Conservation (phyloP, 306 rosid genomes). For the Morella rubra region DNA sequence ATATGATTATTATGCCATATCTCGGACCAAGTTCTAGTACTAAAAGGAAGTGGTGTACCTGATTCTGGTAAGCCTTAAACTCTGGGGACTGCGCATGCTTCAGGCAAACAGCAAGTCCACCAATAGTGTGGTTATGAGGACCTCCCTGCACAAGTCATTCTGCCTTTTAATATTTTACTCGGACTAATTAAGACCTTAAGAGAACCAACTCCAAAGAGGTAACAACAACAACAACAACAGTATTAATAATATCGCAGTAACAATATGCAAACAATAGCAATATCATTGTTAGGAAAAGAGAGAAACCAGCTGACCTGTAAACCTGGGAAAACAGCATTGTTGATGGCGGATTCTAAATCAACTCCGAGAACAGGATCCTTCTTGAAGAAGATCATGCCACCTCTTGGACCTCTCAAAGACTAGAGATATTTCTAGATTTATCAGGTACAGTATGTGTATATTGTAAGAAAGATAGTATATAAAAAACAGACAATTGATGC, state of each 20-base stretch:
- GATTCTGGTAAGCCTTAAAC: conserved; percentile 76
- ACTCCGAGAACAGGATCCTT: conserved; percentile 77
- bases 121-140: conserved; percentile 97
- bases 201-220: conserved; percentile 22
- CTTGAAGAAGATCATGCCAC: conserved; percentile 97
- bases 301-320: conserved; percentile 61
- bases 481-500: conserved; percentile 9
- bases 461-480: conserved; percentile 7
- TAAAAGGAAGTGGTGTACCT: conserved; percentile 45
- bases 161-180: neutral
- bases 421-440: conserved; percentile 30
- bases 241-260: neutral
- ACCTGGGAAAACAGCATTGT: conserved; percentile 94
- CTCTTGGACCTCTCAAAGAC: conserved; percentile 96
- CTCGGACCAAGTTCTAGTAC: conserved; percentile 4
- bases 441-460: conserved; percentile 10
- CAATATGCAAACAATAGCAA: neutral
- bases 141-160: conserved; percentile 67
- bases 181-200: neutral
- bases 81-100: conserved; percentile 72
- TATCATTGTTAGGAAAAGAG: conserved; percentile 12
- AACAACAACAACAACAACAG: neutral
- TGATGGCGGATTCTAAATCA: conserved; percentile 80
- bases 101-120: conserved; percentile 90
- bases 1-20: conserved; percentile 19